Percentiles rank a stretch among this genome's conserved stretches.
Conservation (phyloP, 208 protist species). For the Trypanosoma cruzi region DNA sequence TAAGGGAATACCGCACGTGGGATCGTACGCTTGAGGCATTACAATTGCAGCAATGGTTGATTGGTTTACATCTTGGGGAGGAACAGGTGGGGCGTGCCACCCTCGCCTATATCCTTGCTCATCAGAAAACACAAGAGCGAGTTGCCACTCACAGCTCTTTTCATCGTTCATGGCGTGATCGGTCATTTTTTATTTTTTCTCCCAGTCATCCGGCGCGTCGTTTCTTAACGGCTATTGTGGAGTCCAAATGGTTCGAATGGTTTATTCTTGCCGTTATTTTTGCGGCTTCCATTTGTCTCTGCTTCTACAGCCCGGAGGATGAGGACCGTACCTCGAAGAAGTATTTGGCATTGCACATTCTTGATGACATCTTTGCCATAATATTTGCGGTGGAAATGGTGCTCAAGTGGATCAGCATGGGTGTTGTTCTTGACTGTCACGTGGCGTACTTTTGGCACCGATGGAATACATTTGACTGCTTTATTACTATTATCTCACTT, state of each 20-base stretch:
- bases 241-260: conserved; percentile 67
- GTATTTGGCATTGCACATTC: conserved; percentile 74
- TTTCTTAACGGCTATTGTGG: conserved; percentile 41
- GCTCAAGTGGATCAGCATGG: conserved; percentile 87
- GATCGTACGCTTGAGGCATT: conserved; percentile 70
- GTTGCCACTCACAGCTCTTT: conserved; percentile 36
- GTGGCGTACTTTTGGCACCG: conserved; percentile 87
- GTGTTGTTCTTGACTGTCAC: conserved; percentile 72
- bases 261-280: conserved; percentile 72
- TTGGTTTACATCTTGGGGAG: conserved; percentile 90
- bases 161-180: conserved; percentile 60
- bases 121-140: conserved; percentile 67
- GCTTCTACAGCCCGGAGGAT: conserved; percentile 56
- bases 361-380: conserved; percentile 86
- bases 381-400: conserved; percentile 90
- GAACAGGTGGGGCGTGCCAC: conserved; percentile 89
- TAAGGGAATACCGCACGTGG: conserved; percentile 65
- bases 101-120: conserved; percentile 86
- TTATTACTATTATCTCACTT: conserved; percentile 88
- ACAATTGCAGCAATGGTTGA: conserved; percentile 86
- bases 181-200: conserved; percentile 67
- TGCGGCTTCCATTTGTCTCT: conserved; percentile 77
- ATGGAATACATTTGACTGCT: conserved; percentile 92
- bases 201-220: conserved; percentile 61
- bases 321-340: conserved; percentile 53